phyloP scores from a whole-genome alignment of 2,329 filamentous ascomycete species.

The Microcyclospora pomicola region DNA sequence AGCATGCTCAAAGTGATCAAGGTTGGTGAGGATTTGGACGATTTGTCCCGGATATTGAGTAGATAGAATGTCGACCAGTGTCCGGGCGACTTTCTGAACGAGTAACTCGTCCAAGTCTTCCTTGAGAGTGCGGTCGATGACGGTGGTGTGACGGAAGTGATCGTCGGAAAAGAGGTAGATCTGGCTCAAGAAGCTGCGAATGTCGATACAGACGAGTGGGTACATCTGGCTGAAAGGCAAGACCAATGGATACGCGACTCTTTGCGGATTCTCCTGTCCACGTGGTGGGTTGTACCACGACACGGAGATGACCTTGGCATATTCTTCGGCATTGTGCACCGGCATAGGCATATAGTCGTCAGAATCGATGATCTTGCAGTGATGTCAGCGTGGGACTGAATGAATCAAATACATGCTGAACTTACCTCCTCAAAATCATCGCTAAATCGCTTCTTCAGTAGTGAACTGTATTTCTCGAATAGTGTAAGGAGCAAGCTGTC shows the following conservation, averaged over 20 bases:
- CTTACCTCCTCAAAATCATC: slow-evolving; percentile 83
- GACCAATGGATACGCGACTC: slow-evolving; percentile 77
- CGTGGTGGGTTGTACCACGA: slow-evolving; percentile 72
- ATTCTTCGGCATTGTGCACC: slow-evolving; percentile 78
- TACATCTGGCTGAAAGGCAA: slow-evolving; percentile 99
- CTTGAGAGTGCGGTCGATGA: slow-evolving; percentile 83
- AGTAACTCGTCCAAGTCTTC: slow-evolving; percentile 89
- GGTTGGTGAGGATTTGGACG: slow-evolving; percentile 92
- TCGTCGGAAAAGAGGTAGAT: slow-evolving; percentile 97
- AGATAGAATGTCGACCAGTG: slow-evolving; percentile 71
- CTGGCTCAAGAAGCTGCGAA: slow-evolving; percentile 92
- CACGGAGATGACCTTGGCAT: slow-evolving; percentile 88
- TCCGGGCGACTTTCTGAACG: slow-evolving; percentile 79
- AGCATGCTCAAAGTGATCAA: slow-evolving; percentile 91
- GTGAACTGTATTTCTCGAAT: slow-evolving; percentile 85
- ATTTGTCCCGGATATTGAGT: slow-evolving; percentile 96
- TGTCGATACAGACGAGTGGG: slow-evolving; percentile 93
- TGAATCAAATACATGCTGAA: neutral
- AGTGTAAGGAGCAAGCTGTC: slow-evolving; percentile 76
- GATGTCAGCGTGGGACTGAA: slow-evolving; percentile 1
- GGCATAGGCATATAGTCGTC: slow-evolving; percentile 99
- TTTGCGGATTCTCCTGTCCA: slow-evolving; percentile 55
- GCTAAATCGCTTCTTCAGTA: slow-evolving; percentile 82
- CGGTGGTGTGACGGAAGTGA: slow-evolving; percentile 77
- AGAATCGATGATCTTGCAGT: slow-evolving; percentile 52